A percentile compares a stretch with the other conserved stretches of the same genome.
Evolutionary conservation across 2,329 filamentous ascomycete species (phyloP).

Genomic region (Colletotrichum endophyticum): DNA sequence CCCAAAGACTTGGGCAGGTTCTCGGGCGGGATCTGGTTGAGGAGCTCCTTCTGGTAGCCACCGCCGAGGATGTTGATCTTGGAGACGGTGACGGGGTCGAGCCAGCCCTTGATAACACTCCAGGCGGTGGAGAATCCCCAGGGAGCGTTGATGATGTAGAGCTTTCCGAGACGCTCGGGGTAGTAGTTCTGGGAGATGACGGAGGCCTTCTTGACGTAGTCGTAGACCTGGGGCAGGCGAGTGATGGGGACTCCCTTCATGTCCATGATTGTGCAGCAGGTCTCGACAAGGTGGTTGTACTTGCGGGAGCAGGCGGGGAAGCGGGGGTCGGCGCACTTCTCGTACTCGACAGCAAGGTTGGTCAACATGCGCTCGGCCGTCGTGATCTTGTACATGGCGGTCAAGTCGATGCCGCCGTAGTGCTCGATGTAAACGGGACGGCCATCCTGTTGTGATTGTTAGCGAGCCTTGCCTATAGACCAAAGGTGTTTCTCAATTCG

Average conservation of each 20-base stretch:
- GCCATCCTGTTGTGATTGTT: conserved; percentile 70
- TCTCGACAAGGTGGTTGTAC: conserved; percentile 87
- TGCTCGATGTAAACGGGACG: conserved; percentile 97
- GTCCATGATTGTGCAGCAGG: conserved; percentile 98
- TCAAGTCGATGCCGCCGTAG: conserved; percentile 90
- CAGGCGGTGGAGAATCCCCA: conserved; percentile 94
- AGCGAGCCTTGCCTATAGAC: neutral
- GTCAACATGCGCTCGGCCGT: conserved; percentile 91
- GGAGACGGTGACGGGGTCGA: conserved; percentile 93
- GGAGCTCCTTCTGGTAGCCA: conserved; percentile 82
- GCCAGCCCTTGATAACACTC: conserved; percentile 86
- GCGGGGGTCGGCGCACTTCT: conserved; percentile 91
- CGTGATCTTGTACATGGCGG: conserved; percentile 91
- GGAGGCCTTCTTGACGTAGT: conserved; percentile 84
- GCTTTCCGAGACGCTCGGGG: conserved; percentile 91
- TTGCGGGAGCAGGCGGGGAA: conserved; percentile 96
- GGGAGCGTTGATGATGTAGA: conserved; percentile 97
- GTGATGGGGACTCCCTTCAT: conserved; percentile 89
- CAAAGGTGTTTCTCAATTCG: neutral
- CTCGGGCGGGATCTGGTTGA: conserved; percentile 84
- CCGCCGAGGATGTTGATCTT: conserved; percentile 93
- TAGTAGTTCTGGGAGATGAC: conserved; percentile 98
- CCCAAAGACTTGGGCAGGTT: conserved; percentile 90
- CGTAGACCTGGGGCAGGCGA: conserved; percentile 84
- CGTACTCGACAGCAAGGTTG: conserved; percentile 97